These are phyloP conservation scores for Trichoderma asperellum DNA, from an alignment of 2,329 filamentous ascomycete genomes.

Conservation along the genomic window DNA sequence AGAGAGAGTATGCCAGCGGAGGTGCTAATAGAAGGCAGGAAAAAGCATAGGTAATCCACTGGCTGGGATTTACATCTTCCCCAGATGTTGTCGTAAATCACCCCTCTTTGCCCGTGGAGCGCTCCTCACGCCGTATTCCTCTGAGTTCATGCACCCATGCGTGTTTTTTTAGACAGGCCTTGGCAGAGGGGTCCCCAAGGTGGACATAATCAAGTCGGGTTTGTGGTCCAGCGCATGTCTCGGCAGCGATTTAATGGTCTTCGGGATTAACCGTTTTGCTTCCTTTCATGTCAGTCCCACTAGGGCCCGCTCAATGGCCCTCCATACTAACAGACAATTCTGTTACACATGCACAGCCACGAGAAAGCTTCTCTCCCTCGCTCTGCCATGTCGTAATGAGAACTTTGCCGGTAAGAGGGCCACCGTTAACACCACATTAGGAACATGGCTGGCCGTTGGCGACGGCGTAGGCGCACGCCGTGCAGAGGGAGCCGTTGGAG, in stretches of 20 bases:
- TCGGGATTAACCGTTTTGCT: not conserved
- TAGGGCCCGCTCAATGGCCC: not conserved
- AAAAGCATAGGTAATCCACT: not conserved
- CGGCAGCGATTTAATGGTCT: constrained; percentile 9
- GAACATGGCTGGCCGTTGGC: constrained; percentile 37
- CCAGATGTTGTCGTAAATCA: not conserved
- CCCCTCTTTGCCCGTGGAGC: not conserved
- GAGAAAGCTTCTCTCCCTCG: not conserved
- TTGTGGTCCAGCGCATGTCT: constrained; percentile 12
- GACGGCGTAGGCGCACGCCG: constrained; percentile 34
- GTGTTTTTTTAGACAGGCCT: constrained; percentile 18
- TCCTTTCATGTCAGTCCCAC: not conserved
- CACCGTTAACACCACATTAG: not conserved
- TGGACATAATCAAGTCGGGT: not conserved
- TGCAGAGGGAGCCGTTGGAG: constrained; percentile 37
- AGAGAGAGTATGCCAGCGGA: not conserved
- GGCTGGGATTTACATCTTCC: not conserved
- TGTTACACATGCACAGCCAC: not conserved
- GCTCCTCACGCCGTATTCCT: not conserved
- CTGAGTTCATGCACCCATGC: constrained; percentile 10
- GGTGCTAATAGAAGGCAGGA: not conserved
- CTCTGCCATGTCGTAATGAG: not conserved
- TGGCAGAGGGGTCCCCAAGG: constrained; percentile 11
- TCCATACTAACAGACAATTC: not conserved
- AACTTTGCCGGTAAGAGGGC: not conserved